Evolutionary conservation across 495 filamentous ascomycete genomes (phyloP).

Genomic region (Extremus antarcticus): DNA sequence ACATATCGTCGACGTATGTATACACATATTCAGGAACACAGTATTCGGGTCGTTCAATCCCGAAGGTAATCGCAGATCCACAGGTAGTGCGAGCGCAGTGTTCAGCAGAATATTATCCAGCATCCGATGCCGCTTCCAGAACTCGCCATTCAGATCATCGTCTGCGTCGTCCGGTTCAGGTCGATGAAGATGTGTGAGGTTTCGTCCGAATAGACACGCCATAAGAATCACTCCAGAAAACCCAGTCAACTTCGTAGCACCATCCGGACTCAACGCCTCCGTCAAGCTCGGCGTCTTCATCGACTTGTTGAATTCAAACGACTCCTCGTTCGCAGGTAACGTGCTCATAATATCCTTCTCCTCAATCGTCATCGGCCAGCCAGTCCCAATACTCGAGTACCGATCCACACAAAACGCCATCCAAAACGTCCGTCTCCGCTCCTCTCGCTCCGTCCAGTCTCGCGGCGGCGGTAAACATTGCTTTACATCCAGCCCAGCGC

Average conservation of each 20-base stretch:
- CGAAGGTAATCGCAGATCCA: constrained; percentile 67
- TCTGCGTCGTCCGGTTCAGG: constrained; percentile 74
- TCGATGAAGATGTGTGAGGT: constrained; percentile 85
- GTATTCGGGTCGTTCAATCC: constrained; percentile 74
- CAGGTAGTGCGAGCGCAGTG: constrained; percentile 71
- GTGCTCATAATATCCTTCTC: constrained; percentile 86
- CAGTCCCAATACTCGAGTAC: constrained; percentile 93
- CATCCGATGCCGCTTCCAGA: constrained; percentile 86
- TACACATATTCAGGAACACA: constrained; percentile 91
- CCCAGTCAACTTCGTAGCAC: constrained; percentile 58
- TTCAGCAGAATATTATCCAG: constrained; percentile 87
- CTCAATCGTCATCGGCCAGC: constrained; percentile 91
- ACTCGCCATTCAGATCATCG: constrained; percentile 81
- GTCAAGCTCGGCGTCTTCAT: constrained; percentile 56
- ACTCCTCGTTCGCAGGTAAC: constrained; percentile 73
- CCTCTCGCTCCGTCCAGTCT: constrained; percentile 91
- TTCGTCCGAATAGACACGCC: constrained; percentile 85
- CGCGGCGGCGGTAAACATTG: constrained; percentile 73
- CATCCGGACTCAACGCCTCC: constrained; percentile 62
- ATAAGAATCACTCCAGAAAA: constrained; percentile 76
- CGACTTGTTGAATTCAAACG: constrained; percentile 70
- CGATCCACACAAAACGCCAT: constrained; percentile 81
- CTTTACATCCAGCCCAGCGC: constrained; percentile 79
- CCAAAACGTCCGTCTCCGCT: constrained; percentile 89
- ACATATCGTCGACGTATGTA: constrained; percentile 94